A percentile compares a stretch with the other conserved stretches of the same genome.
Evolutionary conservation across 139 green algal species (phyloP).

Genomic region (Coccomyxa sp.): DNA sequence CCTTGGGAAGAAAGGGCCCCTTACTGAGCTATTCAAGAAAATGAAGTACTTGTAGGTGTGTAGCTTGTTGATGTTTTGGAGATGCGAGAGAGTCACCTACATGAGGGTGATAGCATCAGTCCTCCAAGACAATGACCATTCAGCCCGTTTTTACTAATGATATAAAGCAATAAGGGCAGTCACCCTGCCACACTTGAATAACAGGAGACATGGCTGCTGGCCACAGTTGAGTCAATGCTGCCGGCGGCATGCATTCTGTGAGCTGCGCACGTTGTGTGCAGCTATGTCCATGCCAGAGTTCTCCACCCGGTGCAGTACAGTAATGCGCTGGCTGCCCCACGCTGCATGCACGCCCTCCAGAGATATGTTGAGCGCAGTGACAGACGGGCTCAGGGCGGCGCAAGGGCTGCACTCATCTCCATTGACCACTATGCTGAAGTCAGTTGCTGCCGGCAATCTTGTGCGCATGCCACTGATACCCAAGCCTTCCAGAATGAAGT

Average conservation of each 20-base stretch:
- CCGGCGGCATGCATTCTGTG: not conserved
- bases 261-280: conserved; percentile 54
- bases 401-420: conserved; percentile 57
- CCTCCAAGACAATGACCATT: not conserved
- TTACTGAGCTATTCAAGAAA: conserved; percentile 57
- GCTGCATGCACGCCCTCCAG: not conserved
- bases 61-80: not conserved
- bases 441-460: conserved; percentile 8
- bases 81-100: not conserved
- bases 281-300: conserved; percentile 81
- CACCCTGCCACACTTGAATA: not conserved
- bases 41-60: conserved; percentile 54
- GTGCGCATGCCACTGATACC: conserved; percentile 21
- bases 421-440: conserved; percentile 47
- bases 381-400: conserved; percentile 19
- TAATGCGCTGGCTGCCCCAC: conserved; percentile 19
- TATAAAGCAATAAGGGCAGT: not conserved
- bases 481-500: conserved; percentile 61
- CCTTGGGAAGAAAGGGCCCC: conserved; percentile 50
- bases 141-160: not conserved
- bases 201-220: not conserved
- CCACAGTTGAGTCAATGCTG: not conserved
- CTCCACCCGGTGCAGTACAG: conserved; percentile 43
- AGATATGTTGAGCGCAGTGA: not conserved
- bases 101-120: not conserved